Conservation (phyloP, 495 filamentous ascomycete genomes). For the Podospora bellae-mahoneyi region DNA sequence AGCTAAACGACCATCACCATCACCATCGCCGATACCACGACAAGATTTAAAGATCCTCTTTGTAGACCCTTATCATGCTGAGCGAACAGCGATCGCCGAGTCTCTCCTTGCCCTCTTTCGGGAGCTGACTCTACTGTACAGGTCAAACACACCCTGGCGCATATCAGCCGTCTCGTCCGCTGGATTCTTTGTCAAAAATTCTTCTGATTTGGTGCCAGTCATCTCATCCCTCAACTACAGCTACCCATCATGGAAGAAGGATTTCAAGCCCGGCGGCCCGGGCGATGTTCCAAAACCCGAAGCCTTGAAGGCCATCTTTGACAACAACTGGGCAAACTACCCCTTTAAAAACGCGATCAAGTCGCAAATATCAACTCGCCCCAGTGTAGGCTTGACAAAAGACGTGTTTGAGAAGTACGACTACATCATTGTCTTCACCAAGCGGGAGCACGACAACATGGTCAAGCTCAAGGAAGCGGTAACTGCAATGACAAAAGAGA, state of each 20-base stretch:
- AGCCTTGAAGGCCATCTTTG: constrained; percentile 20
- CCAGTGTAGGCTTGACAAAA: constrained; percentile 15
- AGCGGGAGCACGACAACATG: constrained; percentile 28
- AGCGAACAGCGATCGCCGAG: constrained; percentile 26
- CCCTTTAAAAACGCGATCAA: constrained; percentile 23
- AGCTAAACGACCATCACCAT: not conserved
- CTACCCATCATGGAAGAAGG: constrained; percentile 13
- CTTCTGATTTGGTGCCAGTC: constrained; percentile 13
- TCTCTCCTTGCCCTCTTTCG: constrained; percentile 21
- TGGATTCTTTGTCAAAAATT: constrained; percentile 27
- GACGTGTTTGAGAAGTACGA: constrained; percentile 23
- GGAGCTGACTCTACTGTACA: constrained; percentile 10
- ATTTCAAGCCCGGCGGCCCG: constrained; percentile 15
- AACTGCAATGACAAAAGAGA: not conserved
- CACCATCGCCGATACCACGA: constrained; percentile 8
- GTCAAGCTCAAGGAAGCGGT: constrained; percentile 25
- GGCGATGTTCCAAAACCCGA: not conserved
- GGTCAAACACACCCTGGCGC: constrained; percentile 17
- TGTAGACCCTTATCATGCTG: constrained; percentile 27
- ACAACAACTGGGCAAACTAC: constrained; percentile 23
- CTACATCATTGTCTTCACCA: constrained; percentile 28
- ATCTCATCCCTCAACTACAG: constrained; percentile 26
- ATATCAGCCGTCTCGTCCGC: constrained; percentile 22
- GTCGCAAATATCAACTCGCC: not conserved
- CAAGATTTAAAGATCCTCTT: constrained; percentile 26